Evolutionary conservation across 1,284 basidiomycete genomes (phyloP).

Genomic region (Sparassis latifolia): DNA sequence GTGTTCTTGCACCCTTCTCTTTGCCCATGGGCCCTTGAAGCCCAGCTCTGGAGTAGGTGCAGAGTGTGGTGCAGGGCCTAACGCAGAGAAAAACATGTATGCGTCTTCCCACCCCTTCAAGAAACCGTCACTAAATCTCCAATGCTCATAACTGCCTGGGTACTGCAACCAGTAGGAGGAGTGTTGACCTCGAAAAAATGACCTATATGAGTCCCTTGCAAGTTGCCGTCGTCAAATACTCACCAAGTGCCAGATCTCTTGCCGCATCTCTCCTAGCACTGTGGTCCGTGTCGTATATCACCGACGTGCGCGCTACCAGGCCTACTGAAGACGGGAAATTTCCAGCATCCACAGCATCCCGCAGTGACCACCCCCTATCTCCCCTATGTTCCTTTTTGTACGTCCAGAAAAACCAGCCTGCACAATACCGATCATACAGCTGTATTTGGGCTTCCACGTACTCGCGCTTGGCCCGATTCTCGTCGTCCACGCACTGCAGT

Average conservation of each 20-base stretch:
- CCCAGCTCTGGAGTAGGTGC: constrained; percentile 47
- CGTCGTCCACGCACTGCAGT: constrained; percentile 37
- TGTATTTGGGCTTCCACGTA: constrained; percentile 66
- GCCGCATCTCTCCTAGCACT: constrained; percentile 29
- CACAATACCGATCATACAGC: constrained; percentile 60
- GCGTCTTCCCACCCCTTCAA: constrained; percentile 68
- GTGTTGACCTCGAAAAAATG: constrained; percentile 34
- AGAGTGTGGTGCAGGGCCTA: constrained; percentile 13
- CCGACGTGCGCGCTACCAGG: constrained; percentile 12
- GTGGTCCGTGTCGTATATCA: constrained; percentile 14
- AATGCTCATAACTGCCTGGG: constrained; percentile 53
- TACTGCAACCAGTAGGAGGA: constrained; percentile 51
- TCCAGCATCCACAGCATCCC: constrained; percentile 60
- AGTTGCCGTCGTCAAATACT: constrained; percentile 6
- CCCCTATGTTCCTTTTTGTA: constrained; percentile 69
- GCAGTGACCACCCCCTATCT: constrained; percentile 76
- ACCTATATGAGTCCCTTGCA: neutral
- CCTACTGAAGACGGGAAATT: constrained; percentile 41
- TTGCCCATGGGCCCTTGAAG: constrained; percentile 54
- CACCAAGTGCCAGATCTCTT: constrained; percentile 36
- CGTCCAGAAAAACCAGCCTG: constrained; percentile 88
- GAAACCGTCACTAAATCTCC: constrained; percentile 64
- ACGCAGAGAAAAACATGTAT: constrained; percentile 41
- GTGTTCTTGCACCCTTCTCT: constrained; percentile 41
- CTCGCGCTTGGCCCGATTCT: constrained; percentile 39